Conservation (phyloP, 2,329 filamentous ascomycete genomes). For the Chaetomiaceae sp. region DNA sequence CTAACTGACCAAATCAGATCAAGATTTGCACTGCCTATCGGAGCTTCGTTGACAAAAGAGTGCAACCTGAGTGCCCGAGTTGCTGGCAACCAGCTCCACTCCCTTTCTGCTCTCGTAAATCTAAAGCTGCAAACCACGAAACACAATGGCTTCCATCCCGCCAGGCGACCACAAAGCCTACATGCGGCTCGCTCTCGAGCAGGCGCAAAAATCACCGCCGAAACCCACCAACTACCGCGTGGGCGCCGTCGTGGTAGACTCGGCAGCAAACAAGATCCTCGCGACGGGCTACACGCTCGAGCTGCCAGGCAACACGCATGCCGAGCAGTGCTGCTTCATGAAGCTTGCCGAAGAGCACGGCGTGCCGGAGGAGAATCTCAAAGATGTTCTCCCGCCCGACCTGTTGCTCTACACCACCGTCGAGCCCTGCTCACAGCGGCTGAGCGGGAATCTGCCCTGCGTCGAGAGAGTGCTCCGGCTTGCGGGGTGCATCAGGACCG, state of each 20-base stretch:
- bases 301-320: conserved; percentile 87
- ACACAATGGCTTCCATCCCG: conserved; percentile 22
- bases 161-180: conserved; percentile 42
- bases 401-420: conserved; percentile 84
- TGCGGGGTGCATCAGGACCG: conserved; percentile 59
- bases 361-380: conserved; percentile 51
- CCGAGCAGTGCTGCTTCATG: conserved; percentile 84
- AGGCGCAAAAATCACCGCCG: conserved; percentile 74
- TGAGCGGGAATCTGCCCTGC: conserved; percentile 72
- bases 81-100: not conserved
- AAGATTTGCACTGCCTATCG: too few relatives aligned
- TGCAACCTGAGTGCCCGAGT: too few relatives aligned
- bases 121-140: too few relatives aligned
- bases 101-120: not conserved
- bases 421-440: conserved; percentile 72
- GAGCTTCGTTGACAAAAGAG: too few relatives aligned
- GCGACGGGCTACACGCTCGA: conserved; percentile 89
- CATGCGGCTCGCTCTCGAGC: conserved; percentile 68
- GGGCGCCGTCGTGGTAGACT: conserved; percentile 75
- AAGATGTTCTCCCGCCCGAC: conserved; percentile 45
- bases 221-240: conserved; percentile 91
- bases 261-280: conserved; percentile 54
- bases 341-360: conserved; percentile 57
- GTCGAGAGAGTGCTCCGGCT: conserved; percentile 71
- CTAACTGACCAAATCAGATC: too few relatives aligned